Evolutionary conservation across 2,329 filamentous ascomycete species (phyloP).

Genomic region (Aspergillus sergii): DNA sequence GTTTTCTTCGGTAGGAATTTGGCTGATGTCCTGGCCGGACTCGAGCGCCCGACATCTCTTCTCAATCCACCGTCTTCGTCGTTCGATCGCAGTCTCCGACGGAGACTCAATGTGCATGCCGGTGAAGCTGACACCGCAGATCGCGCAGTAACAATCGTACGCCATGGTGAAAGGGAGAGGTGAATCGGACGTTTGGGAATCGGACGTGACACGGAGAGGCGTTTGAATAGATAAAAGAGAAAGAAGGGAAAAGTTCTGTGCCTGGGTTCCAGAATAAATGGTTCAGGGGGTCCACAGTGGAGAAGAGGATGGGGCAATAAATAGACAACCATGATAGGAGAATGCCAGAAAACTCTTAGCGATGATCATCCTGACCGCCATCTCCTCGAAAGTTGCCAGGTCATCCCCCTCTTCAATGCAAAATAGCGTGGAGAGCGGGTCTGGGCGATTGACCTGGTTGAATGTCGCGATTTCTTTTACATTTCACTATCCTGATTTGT

Average conservation of each 20-base stretch:
- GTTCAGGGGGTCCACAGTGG: conserved; percentile 1
- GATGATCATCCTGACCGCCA: conserved; percentile 5
- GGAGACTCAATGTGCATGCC: conserved; percentile 24
- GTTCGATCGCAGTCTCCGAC: conserved; percentile 20
- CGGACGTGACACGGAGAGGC: neutral
- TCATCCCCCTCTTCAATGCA: conserved; percentile 2
- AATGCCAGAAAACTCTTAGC: neutral
- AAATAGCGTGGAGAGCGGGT: neutral
- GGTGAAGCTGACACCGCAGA: conserved; percentile 25
- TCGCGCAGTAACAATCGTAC: conserved; percentile 28
- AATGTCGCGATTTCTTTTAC: neutral
- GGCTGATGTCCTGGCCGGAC: conserved; percentile 7
- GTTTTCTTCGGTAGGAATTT: conserved; percentile 8
- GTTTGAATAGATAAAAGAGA: neutral
- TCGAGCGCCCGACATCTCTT: conserved; percentile 19
- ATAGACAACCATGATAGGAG: conserved; percentile 1
- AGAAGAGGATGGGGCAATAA: neutral
- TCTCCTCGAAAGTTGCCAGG: neutral
- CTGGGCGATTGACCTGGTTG: neutral
- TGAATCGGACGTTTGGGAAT: neutral
- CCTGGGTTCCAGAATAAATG: conserved; percentile 7
- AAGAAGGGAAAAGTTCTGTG: neutral
- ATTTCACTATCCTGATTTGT: neutral
- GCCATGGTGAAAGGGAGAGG: conserved; percentile 15
- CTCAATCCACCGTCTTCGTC: conserved; percentile 22